phyloP scores from a whole-genome alignment of 768 basidiomycete species.

The Roridomyces roridus region DNA sequence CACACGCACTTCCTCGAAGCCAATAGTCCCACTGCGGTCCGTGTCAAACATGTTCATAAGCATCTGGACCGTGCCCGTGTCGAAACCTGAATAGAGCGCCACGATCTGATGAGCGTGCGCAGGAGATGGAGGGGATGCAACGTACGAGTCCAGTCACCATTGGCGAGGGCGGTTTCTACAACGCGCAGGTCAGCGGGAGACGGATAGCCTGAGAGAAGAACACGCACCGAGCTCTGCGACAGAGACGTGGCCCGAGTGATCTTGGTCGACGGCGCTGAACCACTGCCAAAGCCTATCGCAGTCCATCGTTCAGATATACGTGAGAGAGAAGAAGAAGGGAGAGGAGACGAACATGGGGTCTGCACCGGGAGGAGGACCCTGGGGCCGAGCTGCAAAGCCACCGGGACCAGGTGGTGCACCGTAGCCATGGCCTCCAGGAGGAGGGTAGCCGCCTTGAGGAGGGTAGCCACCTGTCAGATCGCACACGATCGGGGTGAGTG shows the following conservation, averaged over 20 bases:
- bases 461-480: background rate
- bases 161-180: slow-evolving; percentile 53
- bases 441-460: background rate
- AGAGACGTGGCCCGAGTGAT: slow-evolving; percentile 72
- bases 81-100: slow-evolving; percentile 60
- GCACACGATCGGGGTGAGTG: background rate
- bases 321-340: background rate
- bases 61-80: slow-evolving; percentile 86
- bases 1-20: slow-evolving; percentile 69
- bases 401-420: slow-evolving; percentile 29
- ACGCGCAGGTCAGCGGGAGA: background rate
- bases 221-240: slow-evolving; percentile 71
- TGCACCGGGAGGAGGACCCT: slow-evolving; percentile 65
- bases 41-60: slow-evolving; percentile 85
- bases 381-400: slow-evolving; percentile 32
- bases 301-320: background rate
- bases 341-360: slow-evolving; percentile 70
- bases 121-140: slow-evolving; percentile 12
- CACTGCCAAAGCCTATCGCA: slow-evolving; percentile 68
- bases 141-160: slow-evolving; percentile 81
- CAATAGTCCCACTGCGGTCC: slow-evolving; percentile 79
- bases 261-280: slow-evolving; percentile 73
- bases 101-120: background rate
- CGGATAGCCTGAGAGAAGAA: background rate
- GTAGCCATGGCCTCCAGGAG: slow-evolving; percentile 26